Base-by-base conservation (phyloP, 768 basidiomycete genomes). In the Hygrophorus russula region DNA sequence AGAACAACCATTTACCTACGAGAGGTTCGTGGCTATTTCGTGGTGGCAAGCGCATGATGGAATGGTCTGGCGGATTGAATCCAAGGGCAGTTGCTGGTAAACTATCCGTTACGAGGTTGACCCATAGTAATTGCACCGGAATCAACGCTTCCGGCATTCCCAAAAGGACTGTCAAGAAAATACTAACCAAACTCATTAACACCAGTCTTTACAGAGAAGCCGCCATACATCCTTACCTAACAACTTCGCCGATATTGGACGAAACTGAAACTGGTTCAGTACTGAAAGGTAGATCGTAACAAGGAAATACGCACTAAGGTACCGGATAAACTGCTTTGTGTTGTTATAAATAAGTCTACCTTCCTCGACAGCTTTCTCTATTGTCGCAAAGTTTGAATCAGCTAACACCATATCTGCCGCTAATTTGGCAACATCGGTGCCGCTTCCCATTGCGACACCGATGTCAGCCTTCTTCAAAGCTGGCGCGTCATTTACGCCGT, bases 101-200 rank as follows among this genome's bases (percentile, higher is more conserved):
- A 66, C 89, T 88, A 67, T 96, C 93, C 41, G 93, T 98, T 50
- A 98, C 91, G 45, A 98, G 69, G 65, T 98, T 99, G 58, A 98
- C 93, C 91, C 92, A 98, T 41, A 99, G 81, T 34, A 99, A 71
- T 73, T 99, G 94, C 12, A 97, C 92, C 34, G 92, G 92, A 54
- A 97, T 97, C 44, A 99, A 68, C 41, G 96, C 94, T 61, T 98
- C 94, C n/a, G 94, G 94, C 94, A 98, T 98, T 57, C 96, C 94
- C 48, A 99, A 71, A 38, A 97, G 71, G 18, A 98, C 93, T 2
- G 96, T 97, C 52, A 98, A 66, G 73, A 99, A 99, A 64, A 99
- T 99, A 60, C 87, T 71, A 41, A 7, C 42, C 29, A 37, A 31
- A 18, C 48, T 18, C 19, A 3, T n/a, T 31, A 33, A 12, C 39